Evolutionary conservation across 139 green algal genomes (phyloP).

Genomic region (Helicosporidium sp.): DNA sequence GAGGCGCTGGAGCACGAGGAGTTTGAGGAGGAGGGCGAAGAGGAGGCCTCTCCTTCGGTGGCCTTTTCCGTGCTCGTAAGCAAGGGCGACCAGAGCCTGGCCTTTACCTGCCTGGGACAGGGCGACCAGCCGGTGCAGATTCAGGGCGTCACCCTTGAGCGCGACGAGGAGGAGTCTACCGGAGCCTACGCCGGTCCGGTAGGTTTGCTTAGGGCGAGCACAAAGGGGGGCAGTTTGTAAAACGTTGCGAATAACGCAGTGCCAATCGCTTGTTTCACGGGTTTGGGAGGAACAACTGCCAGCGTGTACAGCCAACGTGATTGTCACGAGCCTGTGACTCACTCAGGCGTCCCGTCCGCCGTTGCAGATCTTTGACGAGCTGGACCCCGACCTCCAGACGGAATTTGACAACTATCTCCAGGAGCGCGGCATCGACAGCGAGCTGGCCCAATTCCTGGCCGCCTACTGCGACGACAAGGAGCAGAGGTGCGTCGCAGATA

Average conservation of each 20-base stretch:
- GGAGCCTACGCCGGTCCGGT: conserved; percentile 34
- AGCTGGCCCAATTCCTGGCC: conserved; percentile 41
- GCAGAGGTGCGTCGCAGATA: no score
- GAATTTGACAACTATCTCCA: conserved; percentile 41
- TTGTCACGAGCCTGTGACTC: neutral
- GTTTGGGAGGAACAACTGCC: no score
- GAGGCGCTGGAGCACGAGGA: conserved; percentile 20
- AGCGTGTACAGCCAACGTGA: no score
- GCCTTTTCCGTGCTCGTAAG: conserved; percentile 28
- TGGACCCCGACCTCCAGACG: conserved; percentile 54
- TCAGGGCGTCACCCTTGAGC: no score
- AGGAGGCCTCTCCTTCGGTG: conserved; percentile 19
- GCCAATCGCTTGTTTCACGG: no score
- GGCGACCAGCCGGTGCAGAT: neutral
- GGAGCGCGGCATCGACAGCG: conserved; percentile 32
- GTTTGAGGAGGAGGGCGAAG: conserved; percentile 22
- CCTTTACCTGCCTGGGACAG: no score
- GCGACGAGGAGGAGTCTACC: no score
- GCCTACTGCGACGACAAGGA: conserved; percentile 54
- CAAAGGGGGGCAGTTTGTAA: neutral
- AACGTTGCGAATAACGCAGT: no score
- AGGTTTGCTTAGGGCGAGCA: neutral
- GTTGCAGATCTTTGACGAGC: conserved; percentile 38
- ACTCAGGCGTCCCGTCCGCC: neutral
- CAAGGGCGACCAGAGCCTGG: conserved; percentile 20